Base-by-base conservation (phyloP, 116 monocot species). In the Trichopus zeylanicus region DNA sequence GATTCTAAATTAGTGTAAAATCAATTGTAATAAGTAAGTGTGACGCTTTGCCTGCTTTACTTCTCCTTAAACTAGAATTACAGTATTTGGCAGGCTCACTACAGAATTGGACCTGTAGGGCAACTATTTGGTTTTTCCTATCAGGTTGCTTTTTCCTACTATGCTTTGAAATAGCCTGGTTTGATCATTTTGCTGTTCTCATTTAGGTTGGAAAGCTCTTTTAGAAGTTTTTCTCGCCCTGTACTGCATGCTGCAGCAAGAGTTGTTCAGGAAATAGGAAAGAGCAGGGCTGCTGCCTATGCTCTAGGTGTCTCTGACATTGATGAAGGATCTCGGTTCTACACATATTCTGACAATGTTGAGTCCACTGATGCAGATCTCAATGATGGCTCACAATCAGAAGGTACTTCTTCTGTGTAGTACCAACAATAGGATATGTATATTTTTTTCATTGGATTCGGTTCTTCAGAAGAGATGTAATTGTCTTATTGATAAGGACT, bases 211-310 rank as follows among this genome's bases (percentile, higher is more conserved):
- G 99, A 99, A 70, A 92, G 85, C 69, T 99, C 99, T 32, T 99
- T 99, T 58, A 80, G 99, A 32, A 99, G 86, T 83, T 92, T 85
- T 51, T 92, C 88, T 65, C 92, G 99, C 5, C 99, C 99, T 46
- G 92, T 92, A 26, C 85, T 99, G 68, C 99, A 99, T 77, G 88
- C 92, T 28, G 92, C 99, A 39, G 88, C 99, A 12, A 83, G 92
- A 68, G 99, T 99, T 71, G 99, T 99, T 66, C 92, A 76, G 60
- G 99, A 99, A 70, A 88, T 99, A 82, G 99, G 99, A 35, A 99
- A 86, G 77, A 99, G 99, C 78, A 82, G 99, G 64, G 92, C 99
- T 34, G 92, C 99, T 51, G 99, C 99, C 28, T 85, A 88, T 83
- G 85, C 92, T 48, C 67, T 99, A 67, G 99, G 92, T 61, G 71